Conservation (phyloP, 441 rosid genomes). For the Manihot esculenta region DNA sequence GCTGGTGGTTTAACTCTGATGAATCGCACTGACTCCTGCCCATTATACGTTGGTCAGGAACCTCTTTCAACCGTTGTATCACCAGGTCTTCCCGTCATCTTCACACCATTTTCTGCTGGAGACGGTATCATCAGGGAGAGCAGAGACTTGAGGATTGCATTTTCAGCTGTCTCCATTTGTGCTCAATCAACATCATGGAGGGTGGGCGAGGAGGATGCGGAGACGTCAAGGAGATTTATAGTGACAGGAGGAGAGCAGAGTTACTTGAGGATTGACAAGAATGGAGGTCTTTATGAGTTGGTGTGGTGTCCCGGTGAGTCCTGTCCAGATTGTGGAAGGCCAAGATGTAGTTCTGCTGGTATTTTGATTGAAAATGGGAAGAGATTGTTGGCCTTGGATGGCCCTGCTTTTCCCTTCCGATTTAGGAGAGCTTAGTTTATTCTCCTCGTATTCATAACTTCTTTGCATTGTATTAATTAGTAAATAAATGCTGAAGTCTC, state of each 20-base stretch:
- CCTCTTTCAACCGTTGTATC: constrained; percentile 4
- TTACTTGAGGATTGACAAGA: constrained; percentile 6
- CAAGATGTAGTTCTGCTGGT: constrained; percentile 12
- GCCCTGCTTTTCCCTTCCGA: constrained; percentile 18
- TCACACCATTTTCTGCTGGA: background rate
- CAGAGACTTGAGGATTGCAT: background rate
- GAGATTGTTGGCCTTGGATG: constrained; percentile 19
- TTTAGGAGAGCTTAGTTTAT: constrained; percentile 10
- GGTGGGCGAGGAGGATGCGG: background rate
- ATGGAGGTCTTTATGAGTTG: constrained; percentile 4
- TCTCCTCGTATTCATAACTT: too few species aligned
- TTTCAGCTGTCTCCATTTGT: background rate
- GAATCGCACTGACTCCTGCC: too few species aligned
- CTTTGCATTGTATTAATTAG: too few species aligned
- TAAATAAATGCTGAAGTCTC: too few species aligned
- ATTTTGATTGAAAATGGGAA: constrained; percentile 9
- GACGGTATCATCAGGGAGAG: background rate
- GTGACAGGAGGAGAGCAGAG: background rate
- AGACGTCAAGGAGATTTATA: constrained; percentile 11
- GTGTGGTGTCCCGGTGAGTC: constrained; percentile 10
- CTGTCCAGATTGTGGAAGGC: background rate
- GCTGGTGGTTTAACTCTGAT: constrained; percentile 14
- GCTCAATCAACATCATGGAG: constrained; percentile 12
- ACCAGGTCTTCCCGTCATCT: background rate
- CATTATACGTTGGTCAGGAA: constrained; percentile 6